These are phyloP conservation scores for Colletotrichum paranaense DNA, from an alignment of 2,329 filamentous ascomycete genomes.

Conservation along the genomic window DNA sequence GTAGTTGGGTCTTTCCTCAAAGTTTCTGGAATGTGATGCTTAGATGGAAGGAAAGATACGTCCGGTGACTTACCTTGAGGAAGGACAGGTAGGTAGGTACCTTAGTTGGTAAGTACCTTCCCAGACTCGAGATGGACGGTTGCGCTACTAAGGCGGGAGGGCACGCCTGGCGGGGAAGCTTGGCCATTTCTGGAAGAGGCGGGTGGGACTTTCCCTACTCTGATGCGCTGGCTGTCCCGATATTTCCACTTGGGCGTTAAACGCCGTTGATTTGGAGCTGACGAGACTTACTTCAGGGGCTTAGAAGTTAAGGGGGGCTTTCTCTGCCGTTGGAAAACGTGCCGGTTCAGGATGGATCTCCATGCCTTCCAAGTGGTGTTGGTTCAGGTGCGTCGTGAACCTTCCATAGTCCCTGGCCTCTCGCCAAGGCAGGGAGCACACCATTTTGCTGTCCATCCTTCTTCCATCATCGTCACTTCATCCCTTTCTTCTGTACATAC, in stretches of 20 bases:
- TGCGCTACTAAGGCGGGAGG: slow-evolving; percentile 1
- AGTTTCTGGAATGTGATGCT: too few species aligned
- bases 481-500: background rate
- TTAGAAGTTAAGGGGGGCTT: background rate
- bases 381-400: background rate
- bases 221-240: slow-evolving; percentile 23
- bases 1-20: background rate
- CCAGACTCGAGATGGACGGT: background rate
- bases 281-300: too few species aligned
- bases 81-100: background rate
- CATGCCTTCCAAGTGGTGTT: background rate
- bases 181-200: slow-evolving; percentile 3
- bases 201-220: slow-evolving; percentile 11
- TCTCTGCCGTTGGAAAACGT: background rate
- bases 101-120: background rate
- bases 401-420: background rate
- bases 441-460: background rate
- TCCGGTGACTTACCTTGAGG: too few species aligned
- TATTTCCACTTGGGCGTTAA: slow-evolving; percentile 13
- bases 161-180: background rate
- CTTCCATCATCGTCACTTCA: background rate
- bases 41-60: too few species aligned
- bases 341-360: background rate
- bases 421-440: background rate
- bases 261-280: background rate